Conservation (phyloP, 345 rosid species). For the Murraya koenigii region DNA sequence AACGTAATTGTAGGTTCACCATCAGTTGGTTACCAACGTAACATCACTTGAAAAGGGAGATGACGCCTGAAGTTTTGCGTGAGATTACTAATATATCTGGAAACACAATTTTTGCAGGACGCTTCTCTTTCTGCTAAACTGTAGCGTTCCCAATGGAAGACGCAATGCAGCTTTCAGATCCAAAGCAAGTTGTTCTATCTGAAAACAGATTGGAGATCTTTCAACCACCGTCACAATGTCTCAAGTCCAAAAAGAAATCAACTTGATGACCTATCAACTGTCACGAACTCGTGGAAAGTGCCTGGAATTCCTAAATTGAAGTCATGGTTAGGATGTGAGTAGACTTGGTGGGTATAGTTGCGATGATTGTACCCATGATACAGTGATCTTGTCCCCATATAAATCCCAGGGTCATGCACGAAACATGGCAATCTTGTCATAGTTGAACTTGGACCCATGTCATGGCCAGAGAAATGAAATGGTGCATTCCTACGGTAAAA, state of each 20-base stretch:
- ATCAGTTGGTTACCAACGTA: not conserved
- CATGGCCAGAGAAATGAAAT: conserved; percentile 10
- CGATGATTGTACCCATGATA: conserved; percentile 22
- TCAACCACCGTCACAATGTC: conserved; percentile 17
- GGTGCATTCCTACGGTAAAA: conserved; percentile 21
- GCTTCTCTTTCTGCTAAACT: not conserved
- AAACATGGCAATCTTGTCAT: conserved; percentile 28
- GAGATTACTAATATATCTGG: not conserved
- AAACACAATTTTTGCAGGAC: not conserved
- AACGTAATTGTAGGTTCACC: not conserved
- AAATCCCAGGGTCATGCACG: conserved; percentile 14
- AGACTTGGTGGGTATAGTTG: conserved; percentile 18
- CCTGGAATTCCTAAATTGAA: conserved; percentile 22
- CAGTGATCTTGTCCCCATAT: conserved; percentile 20
- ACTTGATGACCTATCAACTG: conserved; percentile 13
- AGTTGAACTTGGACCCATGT: conserved; percentile 29
- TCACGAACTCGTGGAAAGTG: conserved; percentile 23
- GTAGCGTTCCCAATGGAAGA: not conserved
- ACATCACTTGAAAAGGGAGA: not conserved
- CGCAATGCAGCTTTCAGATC: not conserved
- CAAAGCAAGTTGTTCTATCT: not conserved
- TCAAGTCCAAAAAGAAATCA: conserved; percentile 3
- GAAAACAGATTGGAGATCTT: not conserved
- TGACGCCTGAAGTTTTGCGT: not conserved
- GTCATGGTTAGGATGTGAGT: conserved; percentile 23